Base-by-base conservation (phyloP, 2,329 filamentous ascomycete genomes). In the Penicillium sp. region DNA sequence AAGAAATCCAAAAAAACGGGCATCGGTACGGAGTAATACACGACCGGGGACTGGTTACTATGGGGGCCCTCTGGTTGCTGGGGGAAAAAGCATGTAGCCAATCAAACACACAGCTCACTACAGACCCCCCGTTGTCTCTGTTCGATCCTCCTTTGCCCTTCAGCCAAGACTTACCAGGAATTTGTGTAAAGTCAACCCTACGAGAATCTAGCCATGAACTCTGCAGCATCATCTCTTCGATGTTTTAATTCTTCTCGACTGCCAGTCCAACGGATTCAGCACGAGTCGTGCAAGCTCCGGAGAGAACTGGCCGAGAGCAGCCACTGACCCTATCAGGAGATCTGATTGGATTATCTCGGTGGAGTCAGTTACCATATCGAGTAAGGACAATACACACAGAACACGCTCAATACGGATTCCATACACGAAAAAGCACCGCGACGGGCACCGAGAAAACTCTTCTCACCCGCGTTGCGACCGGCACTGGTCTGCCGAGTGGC, bases 401-500 rank as follows among this genome's bases (percentile, higher is more conserved):
- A 43, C 52, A 54, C 40, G 7, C 10, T 19, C n/a, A 8, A 46
- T 56, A 46, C 40, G 30, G 16, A 6, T 2, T 13, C 33, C 13
- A 53, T 28, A 53, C 22, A 46, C 28, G 43, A 38, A 26, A 46
- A 55, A 48, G 28, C 10, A 26, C 40, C 26, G n/a, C n/a, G 26
- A 33, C 13, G 22, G 52, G 45, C 35, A 37, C 35, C 53, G 58
- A 60, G 58, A 52, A 64, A 53, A 61, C 57, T 56, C 53, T 56
- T 56, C 53, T 28, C 42, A 30, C 55, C 33, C 14, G 25, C 14
- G 11, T 26, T 48, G 28, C 60, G 57, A 56, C 64, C 67, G 67
- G 67, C 67, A 69, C 58, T 52, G 42, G 6, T 53, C 64, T 69
- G 67, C 67, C 67, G 67, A 67, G 65, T 59, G 53, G 52, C 49